Evolutionary conservation across 2,329 filamentous ascomycete species (phyloP).

Genomic region (Ceratocystis cacaofunesta): DNA sequence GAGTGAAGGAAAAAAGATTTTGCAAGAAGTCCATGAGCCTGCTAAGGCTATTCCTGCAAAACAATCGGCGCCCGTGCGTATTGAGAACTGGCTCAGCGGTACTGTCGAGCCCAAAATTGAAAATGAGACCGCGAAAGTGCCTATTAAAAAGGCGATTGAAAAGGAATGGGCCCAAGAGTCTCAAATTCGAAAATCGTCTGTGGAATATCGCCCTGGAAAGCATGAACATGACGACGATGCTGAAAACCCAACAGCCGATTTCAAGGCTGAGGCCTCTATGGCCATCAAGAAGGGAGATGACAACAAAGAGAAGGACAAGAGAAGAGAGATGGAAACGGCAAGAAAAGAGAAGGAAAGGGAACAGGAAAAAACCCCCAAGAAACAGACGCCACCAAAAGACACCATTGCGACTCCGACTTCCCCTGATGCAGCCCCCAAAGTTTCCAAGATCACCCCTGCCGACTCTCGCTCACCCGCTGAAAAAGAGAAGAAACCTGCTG

Average conservation of each 20-base stretch:
- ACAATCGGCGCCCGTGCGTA: slow-evolving; percentile 38
- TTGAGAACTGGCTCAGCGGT: slow-evolving; percentile 49
- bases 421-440: slow-evolving; percentile 9
- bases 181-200: slow-evolving; percentile 14
- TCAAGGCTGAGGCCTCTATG: neutral
- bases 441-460: neutral
- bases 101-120: slow-evolving; percentile 51
- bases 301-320: slow-evolving; percentile 1
- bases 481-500: slow-evolving; percentile 22
- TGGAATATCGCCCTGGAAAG: slow-evolving; percentile 1
- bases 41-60: slow-evolving; percentile 34
- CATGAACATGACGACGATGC: neutral
- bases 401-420: neutral
- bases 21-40: slow-evolving; percentile 45
- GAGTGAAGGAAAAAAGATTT: slow-evolving; percentile 48
- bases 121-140: slow-evolving; percentile 14
- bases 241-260: neutral
- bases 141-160: slow-evolving; percentile 25
- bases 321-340: slow-evolving; percentile 20
- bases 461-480: slow-evolving; percentile 12
- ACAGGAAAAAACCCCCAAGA: slow-evolving; percentile 3
- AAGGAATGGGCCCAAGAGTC: slow-evolving; percentile 22
- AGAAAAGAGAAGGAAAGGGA: slow-evolving; percentile 17
- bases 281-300: slow-evolving; percentile 2
- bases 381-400: slow-evolving; percentile 5